Evolutionary conservation across 2,329 filamentous ascomycete genomes (phyloP), one percentile per base, ranked within the genome.

Genomic region (Fonsecaea nubica): DNA sequence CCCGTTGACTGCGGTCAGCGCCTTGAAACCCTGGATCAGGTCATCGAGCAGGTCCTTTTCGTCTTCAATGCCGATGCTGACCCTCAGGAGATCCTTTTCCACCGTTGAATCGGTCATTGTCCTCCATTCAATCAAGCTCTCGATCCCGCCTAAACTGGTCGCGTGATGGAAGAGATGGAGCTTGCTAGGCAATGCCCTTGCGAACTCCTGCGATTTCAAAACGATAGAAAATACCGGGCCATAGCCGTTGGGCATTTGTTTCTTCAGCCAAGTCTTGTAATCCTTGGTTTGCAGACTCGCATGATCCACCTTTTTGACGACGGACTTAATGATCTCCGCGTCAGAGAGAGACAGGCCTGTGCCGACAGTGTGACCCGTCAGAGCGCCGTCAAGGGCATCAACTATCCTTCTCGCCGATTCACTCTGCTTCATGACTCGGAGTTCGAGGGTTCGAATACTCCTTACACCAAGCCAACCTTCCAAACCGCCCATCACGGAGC

Each of bases 81-180:
- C 81, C 59, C 95, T 82, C 78, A 97, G 75, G 76, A 98, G 77
- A 65, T 86, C 83, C 75, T 83, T 86, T 75, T 96, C 92, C 45
- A 96, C 89, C 0, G 77, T 83, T 2, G 79, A 74, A 82, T 99
- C 95, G 66, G 89, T 90, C 92, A 99, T 95, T 56, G 90, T 87
- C 66, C 95, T 85, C 95, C 95, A 99, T 85, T 99, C 95, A 73
- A 99, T 93, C 81, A 98, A 80, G 75, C 92, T 95, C 85, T 98
- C 95, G 9, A 98, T 92, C 4, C 95, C 94, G 2, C 95, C 95
- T 33, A 98, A 80, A 77, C 92, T 96, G 2, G 95, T 99, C 5
- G 95, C 95, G 79, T 99, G 95, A 73, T 97, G 92, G 82, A 98
- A 98, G 53, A 97, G 84, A 2, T 83, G 76, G 76, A 98, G 80